Evolutionary conservation across 2,329 filamentous ascomycete species (phyloP).

Genomic region (Talaromyces sp.): DNA sequence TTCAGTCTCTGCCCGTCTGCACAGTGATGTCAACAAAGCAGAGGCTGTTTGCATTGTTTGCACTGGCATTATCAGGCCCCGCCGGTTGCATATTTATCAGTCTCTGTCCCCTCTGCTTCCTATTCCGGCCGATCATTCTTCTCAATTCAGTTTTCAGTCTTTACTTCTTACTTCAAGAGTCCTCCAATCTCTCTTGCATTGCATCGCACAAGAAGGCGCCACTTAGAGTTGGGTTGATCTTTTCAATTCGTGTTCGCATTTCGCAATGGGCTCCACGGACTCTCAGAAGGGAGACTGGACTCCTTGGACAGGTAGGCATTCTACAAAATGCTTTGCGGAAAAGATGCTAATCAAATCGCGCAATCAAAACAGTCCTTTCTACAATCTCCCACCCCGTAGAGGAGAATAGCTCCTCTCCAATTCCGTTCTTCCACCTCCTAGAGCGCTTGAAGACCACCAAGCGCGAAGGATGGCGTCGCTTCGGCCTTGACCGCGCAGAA

Average conservation of each 20-base stretch:
- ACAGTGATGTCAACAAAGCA: slow-evolving; percentile 3
- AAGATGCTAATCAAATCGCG: neutral
- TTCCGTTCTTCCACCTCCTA: slow-evolving; percentile 91
- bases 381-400: slow-evolving; percentile 57
- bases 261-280: slow-evolving; percentile 14
- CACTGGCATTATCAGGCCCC: slow-evolving; percentile 9
- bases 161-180: neutral
- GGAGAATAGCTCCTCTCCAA: slow-evolving; percentile 63
- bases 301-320: slow-evolving; percentile 10
- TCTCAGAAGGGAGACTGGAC: slow-evolving; percentile 12
- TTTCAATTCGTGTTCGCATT: neutral
- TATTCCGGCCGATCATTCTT: neutral
- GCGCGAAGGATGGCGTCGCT: slow-evolving; percentile 90
- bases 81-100: slow-evolving; percentile 1
- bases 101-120: slow-evolving; percentile 11
- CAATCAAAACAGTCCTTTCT: slow-evolving; percentile 51
- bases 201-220: neutral
- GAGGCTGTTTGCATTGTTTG: slow-evolving; percentile 18
- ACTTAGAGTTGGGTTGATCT: neutral
- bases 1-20: neutral
- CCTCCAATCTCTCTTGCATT: slow-evolving; percentile 2
- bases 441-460: slow-evolving; percentile 94
- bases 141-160: neutral
- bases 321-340: neutral
- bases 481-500: slow-evolving; percentile 70